Base-by-base conservation (phyloP, 1,284 basidiomycete genomes). In the Fomitopsis pinicola region DNA sequence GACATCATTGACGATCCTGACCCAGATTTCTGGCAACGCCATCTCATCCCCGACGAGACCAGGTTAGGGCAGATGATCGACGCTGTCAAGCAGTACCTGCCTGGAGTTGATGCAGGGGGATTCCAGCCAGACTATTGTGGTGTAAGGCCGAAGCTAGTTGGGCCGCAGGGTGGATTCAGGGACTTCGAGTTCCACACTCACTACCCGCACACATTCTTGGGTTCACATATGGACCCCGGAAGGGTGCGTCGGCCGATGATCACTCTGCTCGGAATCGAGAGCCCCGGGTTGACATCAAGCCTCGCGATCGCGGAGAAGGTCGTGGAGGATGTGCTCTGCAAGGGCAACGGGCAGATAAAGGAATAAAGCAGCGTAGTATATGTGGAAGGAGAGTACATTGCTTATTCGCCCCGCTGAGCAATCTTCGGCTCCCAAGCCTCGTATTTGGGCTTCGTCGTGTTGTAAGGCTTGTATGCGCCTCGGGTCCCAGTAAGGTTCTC, bases 401-500 rank as follows among this genome's bases (percentile, higher is more conserved):
- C 36, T 36, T 50, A 67, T 65, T 58, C 44, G 45, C 70, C 74
- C 36, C 92, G 83, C 30, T 82, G 64, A 53, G 80, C 74, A 44
- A 87, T 80, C 75, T 88, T 89, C 35, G 94, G 92, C 65, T 93
- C 82, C 95, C 96, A 98, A 14, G 88, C 82, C 44, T 82, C 79
- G 64, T 93, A 80, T 78, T 97, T 97, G 19, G 92, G 91, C 53
- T 80, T 83, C 38, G 81, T 88, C 3, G 95, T 97, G 69, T 93
- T 93, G 77, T 97, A 98, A 0, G 92, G 78, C 68, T 86, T 88
- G 80, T 89, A 97, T 12, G 91, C 92, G 61, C 91, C 95, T 58
- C 94, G 80, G 9, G 95, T 97, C 19, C 95, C 95, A 19, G 95
- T 97, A 69, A 97, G 71, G 74, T 93, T 96, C 80, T 97, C 94